These are phyloP conservation scores for Talaromyces thailandensis DNA, from an alignment of 495 filamentous ascomycete species.

Conservation along the genomic window DNA sequence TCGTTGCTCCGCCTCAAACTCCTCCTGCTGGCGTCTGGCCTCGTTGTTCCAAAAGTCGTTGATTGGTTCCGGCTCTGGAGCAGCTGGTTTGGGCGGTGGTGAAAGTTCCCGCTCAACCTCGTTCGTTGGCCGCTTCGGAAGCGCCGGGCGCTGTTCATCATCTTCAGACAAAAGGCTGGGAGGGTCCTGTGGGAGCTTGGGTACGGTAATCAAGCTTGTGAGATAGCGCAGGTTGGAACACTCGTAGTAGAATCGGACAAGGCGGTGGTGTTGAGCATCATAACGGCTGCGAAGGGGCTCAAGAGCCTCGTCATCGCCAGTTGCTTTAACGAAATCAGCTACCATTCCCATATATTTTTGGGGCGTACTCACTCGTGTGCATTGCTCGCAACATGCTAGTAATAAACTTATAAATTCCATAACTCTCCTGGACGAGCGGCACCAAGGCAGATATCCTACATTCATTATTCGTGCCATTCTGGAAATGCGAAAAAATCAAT, in stretches of 20 bases:
- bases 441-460: constrained; percentile 92
- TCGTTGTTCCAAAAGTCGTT: constrained; percentile 97
- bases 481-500: constrained; percentile 93
- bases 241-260: constrained; percentile 97
- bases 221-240: constrained; percentile 95
- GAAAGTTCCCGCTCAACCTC: constrained; percentile 49
- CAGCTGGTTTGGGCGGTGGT: constrained; percentile 50
- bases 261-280: constrained; percentile 88
- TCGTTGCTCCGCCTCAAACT: constrained; percentile 88
- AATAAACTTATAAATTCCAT: constrained; percentile 95
- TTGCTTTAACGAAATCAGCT: constrained; percentile 41
- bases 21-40: constrained; percentile 78
- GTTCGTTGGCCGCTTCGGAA: constrained; percentile 70
- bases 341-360: neutral
- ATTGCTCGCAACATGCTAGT: constrained; percentile 93
- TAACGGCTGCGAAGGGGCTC: constrained; percentile 81
- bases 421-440: constrained; percentile 91
- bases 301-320: constrained; percentile 91
- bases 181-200: constrained; percentile 89
- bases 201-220: constrained; percentile 90
- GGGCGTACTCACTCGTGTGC: constrained; percentile 68
- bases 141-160: constrained; percentile 70
- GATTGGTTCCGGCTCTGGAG: constrained; percentile 83
- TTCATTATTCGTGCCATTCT: constrained; percentile 84
- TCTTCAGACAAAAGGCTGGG: constrained; percentile 76